These are phyloP conservation scores for Cocos nucifera DNA, from an alignment of 176 grass and related monocot genomes.

Conservation along the genomic window DNA sequence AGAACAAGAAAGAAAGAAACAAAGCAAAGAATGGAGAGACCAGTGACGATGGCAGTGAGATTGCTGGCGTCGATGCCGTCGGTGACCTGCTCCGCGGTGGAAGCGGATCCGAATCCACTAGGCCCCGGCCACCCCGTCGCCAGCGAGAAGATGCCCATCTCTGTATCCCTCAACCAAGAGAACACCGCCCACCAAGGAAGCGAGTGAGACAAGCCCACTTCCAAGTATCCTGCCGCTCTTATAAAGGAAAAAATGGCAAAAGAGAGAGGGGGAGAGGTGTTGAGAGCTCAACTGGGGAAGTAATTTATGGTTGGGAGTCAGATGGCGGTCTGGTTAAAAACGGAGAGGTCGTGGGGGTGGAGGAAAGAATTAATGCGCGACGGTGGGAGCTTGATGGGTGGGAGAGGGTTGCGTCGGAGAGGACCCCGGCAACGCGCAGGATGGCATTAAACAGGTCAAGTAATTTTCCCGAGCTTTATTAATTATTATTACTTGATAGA, in stretches of 20 bases:
- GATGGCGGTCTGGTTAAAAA: conserved; percentile 27
- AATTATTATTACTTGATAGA: no score
- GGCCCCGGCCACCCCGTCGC: conserved; percentile 63
- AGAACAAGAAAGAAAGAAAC: background rate
- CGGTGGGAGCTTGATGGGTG: no score
- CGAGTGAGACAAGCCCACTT: no score
- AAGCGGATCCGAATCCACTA: conserved; percentile 71
- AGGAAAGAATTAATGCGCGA: background rate
- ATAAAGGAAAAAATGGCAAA: background rate
- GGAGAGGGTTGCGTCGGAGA: no score
- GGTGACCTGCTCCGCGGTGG: conserved; percentile 92
- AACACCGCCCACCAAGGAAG: no score
- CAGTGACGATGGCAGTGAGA: conserved; percentile 79
- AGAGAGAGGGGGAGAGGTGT: background rate
- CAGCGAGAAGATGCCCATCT: conserved; percentile 51
- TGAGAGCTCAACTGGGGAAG: background rate
- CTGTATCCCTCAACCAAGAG: no score
- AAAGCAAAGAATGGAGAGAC: conserved; percentile 13
- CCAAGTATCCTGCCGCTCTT: no score
- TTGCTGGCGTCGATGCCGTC: conserved; percentile 38
- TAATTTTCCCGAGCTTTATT: no score
- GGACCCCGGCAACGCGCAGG: no score
- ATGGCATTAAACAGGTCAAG: no score
- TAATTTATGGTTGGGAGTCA: conserved; percentile 44
- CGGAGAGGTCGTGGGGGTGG: background rate